Evolutionary conservation across 352 stramenopile genomes (phyloP).

Genomic region (Achlya hypogyna): DNA sequence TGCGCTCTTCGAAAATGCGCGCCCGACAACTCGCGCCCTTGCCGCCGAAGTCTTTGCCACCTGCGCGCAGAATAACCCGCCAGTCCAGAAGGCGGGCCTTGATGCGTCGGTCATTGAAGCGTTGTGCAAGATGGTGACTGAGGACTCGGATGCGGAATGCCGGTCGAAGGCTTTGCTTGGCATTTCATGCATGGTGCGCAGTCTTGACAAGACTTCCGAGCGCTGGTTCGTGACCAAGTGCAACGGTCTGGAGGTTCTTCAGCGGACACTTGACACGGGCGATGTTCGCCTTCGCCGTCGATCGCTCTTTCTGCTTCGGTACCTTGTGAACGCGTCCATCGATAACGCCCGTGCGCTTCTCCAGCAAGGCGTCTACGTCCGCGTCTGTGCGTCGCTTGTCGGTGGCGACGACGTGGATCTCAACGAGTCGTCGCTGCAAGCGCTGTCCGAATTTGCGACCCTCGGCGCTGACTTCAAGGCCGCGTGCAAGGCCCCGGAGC

Average conservation of each 20-base stretch:
- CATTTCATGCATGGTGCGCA: slow-evolving; percentile 75
- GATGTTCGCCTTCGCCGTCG: slow-evolving; percentile 75
- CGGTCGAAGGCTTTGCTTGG: slow-evolving; percentile 69
- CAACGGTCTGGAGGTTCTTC: slow-evolving; percentile 47
- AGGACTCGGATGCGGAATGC: slow-evolving; percentile 47
- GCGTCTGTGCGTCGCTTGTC: slow-evolving; percentile 39
- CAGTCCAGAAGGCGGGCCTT: slow-evolving; percentile 65
- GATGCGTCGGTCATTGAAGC: slow-evolving; percentile 52
- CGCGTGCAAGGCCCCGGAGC: slow-evolving; percentile 42
- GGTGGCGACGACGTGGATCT: slow-evolving; percentile 64
- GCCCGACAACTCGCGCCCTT: slow-evolving; percentile 42
- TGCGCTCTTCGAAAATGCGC: slow-evolving; percentile 42
- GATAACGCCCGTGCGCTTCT: slow-evolving; percentile 44
- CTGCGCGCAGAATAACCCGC: slow-evolving; percentile 81
- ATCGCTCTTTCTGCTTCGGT: slow-evolving; percentile 75
- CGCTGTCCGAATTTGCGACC: slow-evolving; percentile 55
- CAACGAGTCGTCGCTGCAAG: slow-evolving; percentile 63
- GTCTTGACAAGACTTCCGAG: slow-evolving; percentile 50
- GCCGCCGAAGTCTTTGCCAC: slow-evolving; percentile 72
- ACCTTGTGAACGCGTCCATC: slow-evolving; percentile 54
- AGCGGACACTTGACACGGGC: slow-evolving; percentile 35
- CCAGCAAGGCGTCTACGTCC: slow-evolving; percentile 32
- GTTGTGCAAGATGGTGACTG: slow-evolving; percentile 41
- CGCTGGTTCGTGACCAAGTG: slow-evolving; percentile 48
- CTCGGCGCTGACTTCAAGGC: slow-evolving; percentile 49